These are phyloP conservation scores for Trichoderma atrobrunneum DNA, from an alignment of 2,329 filamentous ascomycete species.

Conservation along the genomic window DNA sequence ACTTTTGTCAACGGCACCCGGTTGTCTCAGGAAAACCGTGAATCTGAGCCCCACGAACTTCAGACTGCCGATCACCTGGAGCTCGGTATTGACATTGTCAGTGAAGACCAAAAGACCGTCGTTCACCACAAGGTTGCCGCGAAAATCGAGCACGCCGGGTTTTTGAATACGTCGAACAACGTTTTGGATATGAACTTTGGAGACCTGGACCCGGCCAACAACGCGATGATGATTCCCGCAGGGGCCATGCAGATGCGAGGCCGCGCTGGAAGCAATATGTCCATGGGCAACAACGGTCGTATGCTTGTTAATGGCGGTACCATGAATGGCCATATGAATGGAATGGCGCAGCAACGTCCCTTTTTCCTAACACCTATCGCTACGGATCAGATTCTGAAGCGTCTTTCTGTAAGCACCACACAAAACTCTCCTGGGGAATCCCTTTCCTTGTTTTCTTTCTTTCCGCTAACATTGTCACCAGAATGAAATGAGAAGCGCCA, in stretches of 20 bases:
- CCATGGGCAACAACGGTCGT: constrained; percentile 59
- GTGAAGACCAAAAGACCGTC: constrained; percentile 96
- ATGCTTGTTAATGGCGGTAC: constrained; percentile 49
- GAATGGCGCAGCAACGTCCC: constrained; percentile 70
- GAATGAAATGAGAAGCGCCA: constrained; percentile 87
- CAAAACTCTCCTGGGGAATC: neutral
- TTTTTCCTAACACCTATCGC: constrained; percentile 87
- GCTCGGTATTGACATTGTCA: constrained; percentile 96
- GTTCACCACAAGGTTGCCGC: constrained; percentile 98
- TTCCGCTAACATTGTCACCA: constrained; percentile 38
- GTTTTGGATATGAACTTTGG: constrained; percentile 88
- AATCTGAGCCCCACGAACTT: constrained; percentile 92
- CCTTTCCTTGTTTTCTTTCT: neutral
- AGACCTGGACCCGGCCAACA: constrained; percentile 80
- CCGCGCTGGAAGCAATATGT: constrained; percentile 65
- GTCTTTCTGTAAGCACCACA: constrained; percentile 35
- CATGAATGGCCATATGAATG: constrained; percentile 53
- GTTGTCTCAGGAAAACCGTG: constrained; percentile 88
- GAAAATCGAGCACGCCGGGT: constrained; percentile 92
- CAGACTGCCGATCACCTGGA: constrained; percentile 90
- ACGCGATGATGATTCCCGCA: constrained; percentile 67
- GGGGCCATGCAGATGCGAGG: constrained; percentile 69
- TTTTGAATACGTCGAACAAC: constrained; percentile 70
- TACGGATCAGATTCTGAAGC: constrained; percentile 89
- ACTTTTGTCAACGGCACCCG: constrained; percentile 95